Evolutionary conservation across 73 alveolate species (phyloP).

Genomic region (Durusdinium trenchii): DNA sequence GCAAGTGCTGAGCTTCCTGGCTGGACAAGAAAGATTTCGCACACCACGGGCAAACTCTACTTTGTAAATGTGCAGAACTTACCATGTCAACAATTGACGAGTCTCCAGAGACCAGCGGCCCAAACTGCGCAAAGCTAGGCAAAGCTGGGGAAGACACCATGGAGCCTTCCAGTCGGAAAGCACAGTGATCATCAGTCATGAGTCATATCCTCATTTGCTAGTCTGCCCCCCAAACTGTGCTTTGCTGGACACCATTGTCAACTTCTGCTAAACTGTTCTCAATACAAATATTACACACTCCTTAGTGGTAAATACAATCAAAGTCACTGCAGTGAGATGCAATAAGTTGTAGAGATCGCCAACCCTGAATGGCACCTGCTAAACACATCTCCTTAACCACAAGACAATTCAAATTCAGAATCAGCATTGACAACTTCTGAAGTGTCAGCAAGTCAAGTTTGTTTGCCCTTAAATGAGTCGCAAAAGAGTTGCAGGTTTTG

Average conservation of each 20-base stretch:
- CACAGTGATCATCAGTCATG: no score
- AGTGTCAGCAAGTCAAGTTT: no score
- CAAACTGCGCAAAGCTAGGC: not conserved
- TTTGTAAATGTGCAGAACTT: constrained; percentile 34
- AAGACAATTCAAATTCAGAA: no score
- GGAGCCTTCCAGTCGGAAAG: constrained; percentile 70
- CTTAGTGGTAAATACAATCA: no score
- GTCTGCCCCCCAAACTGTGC: no score
- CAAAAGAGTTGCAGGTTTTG: no score
- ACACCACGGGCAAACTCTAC: constrained; percentile 75
- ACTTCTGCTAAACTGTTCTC: no score
- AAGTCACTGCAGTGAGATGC: not conserved
- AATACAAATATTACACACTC: no score
- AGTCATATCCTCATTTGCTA: no score
- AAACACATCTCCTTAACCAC: not conserved
- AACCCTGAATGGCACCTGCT: not conserved
- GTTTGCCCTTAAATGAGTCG: no score
- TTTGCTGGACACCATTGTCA: no score
- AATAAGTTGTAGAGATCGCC: constrained; percentile 66
- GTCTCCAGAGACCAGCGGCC: not conserved
- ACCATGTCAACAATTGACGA: not conserved
- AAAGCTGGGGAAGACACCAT: constrained; percentile 55
- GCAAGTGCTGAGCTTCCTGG: constrained; percentile 81
- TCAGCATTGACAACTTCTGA: no score
- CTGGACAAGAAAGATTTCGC: constrained; percentile 58